phyloP scores from a whole-genome alignment of 257 asterid species.

The Solanum ossicruentum region DNA sequence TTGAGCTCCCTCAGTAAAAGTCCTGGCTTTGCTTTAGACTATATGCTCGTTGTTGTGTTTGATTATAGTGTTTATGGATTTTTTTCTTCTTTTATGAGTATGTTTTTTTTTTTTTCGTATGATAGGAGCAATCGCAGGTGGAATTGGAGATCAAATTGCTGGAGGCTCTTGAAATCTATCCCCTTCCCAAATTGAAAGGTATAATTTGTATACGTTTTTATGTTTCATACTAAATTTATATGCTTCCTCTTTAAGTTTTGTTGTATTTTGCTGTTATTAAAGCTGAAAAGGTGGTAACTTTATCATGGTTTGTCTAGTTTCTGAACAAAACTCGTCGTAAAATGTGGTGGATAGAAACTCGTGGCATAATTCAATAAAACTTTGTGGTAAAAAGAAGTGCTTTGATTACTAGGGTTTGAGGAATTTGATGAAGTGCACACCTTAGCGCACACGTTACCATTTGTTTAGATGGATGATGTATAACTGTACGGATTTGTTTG shows the following conservation, averaged over 20 bases:
- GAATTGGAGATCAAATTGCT: conserved; percentile 78
- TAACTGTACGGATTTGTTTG: not conserved
- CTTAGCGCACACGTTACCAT: not conserved
- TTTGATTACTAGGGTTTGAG: not conserved
- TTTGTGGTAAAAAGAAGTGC: not conserved
- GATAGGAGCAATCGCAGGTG: conserved; percentile 65
- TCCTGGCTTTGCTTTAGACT: not conserved
- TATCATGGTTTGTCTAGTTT: not conserved
- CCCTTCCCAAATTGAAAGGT: conserved; percentile 79
- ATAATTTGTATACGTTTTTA: not conserved
- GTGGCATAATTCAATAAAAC: not conserved
- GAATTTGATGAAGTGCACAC: not conserved
- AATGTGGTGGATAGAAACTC: not conserved
- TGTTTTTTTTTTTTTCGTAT: not conserved
- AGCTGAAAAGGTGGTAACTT: not conserved
- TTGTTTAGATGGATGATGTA: not conserved
- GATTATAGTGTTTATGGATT: not conserved
- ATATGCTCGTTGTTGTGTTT: not conserved
- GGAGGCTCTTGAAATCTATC: conserved; percentile 87
- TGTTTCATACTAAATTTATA: not conserved
- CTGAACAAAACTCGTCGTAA: not conserved
- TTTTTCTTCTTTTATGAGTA: not conserved
- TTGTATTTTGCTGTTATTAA: not conserved
- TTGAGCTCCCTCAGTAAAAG: not conserved
- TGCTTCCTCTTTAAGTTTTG: not conserved